phyloP scores from a whole-genome alignment of 1,284 basidiomycete genomes.

The Puccinia horiana region DNA sequence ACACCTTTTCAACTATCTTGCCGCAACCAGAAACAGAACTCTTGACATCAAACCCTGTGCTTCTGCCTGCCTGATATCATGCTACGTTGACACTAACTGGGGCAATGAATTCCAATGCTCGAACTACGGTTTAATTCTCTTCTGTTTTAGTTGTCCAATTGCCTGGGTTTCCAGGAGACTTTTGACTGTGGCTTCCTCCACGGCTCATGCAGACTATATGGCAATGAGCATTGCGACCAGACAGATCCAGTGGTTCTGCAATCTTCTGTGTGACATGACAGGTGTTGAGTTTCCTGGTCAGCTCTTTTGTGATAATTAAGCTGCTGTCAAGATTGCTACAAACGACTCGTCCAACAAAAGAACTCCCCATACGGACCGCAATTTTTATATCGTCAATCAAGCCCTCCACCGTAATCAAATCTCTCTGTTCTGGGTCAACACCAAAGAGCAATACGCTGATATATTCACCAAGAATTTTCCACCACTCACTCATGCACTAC shows the following conservation, averaged over 20 bases:
- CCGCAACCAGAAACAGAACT: not conserved
- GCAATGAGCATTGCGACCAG: not conserved
- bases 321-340: not conserved
- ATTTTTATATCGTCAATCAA: conserved; percentile 23
- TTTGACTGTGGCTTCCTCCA: not conserved
- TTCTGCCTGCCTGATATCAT: not conserved
- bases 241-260: not conserved
- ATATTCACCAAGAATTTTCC: conserved; percentile 1
- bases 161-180: not conserved
- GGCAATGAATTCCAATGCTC: conserved; percentile 2
- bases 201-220: conserved; percentile 22
- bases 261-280: not conserved
- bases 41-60: not conserved
- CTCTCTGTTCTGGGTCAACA: not conserved
- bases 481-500: not conserved
- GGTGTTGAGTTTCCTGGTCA: not conserved
- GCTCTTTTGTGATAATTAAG: not conserved
- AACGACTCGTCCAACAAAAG: not conserved
- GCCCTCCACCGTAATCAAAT: not conserved
- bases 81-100: conserved; percentile 11
- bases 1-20: not conserved
- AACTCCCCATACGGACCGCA: conserved; percentile 9
- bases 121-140: not conserved
- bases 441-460: not conserved
- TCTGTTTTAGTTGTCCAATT: not conserved